These are phyloP conservation scores for Arthroderma uncinatum DNA, from an alignment of 2,329 filamentous ascomycete genomes.

Conservation along the genomic window DNA sequence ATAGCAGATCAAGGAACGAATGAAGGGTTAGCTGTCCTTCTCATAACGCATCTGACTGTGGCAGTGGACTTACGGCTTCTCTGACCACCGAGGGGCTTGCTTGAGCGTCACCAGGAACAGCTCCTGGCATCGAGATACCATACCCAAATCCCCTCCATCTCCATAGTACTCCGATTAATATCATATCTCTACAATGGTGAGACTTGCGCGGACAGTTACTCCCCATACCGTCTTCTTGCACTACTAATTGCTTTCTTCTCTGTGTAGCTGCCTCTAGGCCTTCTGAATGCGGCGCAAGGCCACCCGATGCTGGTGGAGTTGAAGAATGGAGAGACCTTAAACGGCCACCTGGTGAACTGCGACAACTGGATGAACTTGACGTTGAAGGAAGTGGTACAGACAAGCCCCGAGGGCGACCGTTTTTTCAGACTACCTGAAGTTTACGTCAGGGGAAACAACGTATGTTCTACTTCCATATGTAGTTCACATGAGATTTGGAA, in stretches of 20 bases:
- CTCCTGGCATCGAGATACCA: background rate
- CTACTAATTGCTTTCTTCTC: background rate
- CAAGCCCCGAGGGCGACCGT: constrained; percentile 85
- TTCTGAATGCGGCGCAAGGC: constrained; percentile 91
- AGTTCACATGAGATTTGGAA: background rate
- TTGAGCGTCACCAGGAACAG: background rate
- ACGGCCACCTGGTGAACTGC: constrained; percentile 90
- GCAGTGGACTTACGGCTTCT: background rate
- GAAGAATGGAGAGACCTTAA: constrained; percentile 94
- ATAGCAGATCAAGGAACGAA: background rate
- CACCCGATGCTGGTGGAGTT: constrained; percentile 96
- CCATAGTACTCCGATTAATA: background rate
- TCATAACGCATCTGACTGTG: background rate
- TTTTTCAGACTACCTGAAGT: constrained; percentile 88
- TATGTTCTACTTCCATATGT: constrained; percentile 37
- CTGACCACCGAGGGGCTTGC: background rate
- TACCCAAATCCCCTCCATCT: background rate
- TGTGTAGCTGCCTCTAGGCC: constrained; percentile 54
- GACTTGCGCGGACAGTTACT: background rate
- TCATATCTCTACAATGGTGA: background rate
- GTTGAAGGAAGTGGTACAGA: constrained; percentile 92
- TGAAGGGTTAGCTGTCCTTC: background rate
- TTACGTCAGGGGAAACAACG: constrained; percentile 95
- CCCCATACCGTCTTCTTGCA: background rate
- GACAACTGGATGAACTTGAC: constrained; percentile 99